These are phyloP conservation scores for Candida berthetii DNA, from an alignment of 805 yeast species.

Conservation along the genomic window DNA sequence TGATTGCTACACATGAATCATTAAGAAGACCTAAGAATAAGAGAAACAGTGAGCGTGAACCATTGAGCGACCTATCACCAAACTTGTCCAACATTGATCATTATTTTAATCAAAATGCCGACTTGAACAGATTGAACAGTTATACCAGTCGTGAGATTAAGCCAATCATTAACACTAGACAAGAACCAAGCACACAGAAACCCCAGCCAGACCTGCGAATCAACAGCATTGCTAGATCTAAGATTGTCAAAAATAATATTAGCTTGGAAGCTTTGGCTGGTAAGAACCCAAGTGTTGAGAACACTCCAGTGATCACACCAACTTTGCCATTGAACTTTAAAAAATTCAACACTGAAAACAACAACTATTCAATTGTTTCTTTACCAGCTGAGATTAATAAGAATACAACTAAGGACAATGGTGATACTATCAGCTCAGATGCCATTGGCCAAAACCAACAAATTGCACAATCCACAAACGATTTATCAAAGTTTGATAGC, in stretches of 20 bases:
- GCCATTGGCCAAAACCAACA: conserved; percentile 1
- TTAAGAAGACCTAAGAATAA: conserved; percentile 3
- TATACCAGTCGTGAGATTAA: conserved; percentile 5
- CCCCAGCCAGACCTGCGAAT: not conserved
- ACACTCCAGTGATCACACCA: conserved; percentile 3
- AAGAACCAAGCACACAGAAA: not conserved
- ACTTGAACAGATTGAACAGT: conserved; percentile 6
- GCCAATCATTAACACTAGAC: not conserved
- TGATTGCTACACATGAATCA: conserved; percentile 14
- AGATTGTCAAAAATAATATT: not conserved
- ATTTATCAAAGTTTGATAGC: conserved; percentile 5
- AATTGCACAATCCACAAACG: conserved; percentile 4
- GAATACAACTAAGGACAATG: not conserved
- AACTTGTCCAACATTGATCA: conserved; percentile 6
- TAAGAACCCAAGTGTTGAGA: not conserved
- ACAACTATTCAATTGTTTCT: conserved; percentile 8
- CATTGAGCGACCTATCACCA: not conserved
- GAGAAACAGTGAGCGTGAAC: conserved; percentile 1
- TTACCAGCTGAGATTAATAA: conserved; percentile 4
- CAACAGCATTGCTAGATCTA: conserved; percentile 2
- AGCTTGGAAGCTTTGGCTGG: not conserved
- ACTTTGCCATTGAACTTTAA: conserved; percentile 1
- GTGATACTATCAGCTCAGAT: not conserved
- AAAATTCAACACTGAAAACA: not conserved
- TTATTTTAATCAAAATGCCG: conserved; percentile 2